phyloP scores from a whole-genome alignment of 805 yeast genomes.

The Wickerhamiella cacticola region DNA sequence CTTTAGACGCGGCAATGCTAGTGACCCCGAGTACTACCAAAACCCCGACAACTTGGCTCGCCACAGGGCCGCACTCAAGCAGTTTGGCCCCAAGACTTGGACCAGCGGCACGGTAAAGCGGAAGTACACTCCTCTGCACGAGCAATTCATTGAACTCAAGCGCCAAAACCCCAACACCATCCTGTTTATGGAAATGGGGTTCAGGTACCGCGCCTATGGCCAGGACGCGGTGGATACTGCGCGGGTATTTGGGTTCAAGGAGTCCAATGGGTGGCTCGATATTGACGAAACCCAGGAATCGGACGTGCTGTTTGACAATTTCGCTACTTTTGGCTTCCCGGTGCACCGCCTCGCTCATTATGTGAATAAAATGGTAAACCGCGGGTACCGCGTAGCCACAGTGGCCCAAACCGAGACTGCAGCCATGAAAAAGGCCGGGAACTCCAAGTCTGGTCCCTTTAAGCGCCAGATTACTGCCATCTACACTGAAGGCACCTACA shows the following conservation, averaged over 20 bases:
- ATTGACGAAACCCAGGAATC: conserved; percentile 40
- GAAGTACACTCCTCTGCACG: conserved; percentile 57
- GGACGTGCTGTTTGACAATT: conserved; percentile 41
- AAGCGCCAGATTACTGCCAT: conserved; percentile 56
- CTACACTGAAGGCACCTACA: conserved; percentile 73
- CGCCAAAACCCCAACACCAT: conserved; percentile 49
- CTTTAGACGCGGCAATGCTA: conserved; percentile 2
- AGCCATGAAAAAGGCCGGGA: conserved; percentile 47
- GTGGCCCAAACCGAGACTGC: conserved; percentile 78
- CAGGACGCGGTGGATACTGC: conserved; percentile 69
- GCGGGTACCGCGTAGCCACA: conserved; percentile 73
- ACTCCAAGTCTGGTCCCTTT: conserved; percentile 48
- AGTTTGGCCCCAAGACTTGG: conserved; percentile 8
- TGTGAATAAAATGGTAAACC: conserved; percentile 54
- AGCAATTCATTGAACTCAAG: conserved; percentile 62
- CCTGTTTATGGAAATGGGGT: conserved; percentile 79
- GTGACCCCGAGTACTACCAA: conserved; percentile 4
- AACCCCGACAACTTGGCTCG: conserved; percentile 7
- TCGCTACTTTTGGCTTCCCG: conserved; percentile 82
- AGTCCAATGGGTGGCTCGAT: conserved; percentile 55
- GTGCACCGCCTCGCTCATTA: conserved; percentile 63
- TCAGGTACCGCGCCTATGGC: conserved; percentile 78
- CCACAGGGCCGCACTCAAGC: not conserved
- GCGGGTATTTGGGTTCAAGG: conserved; percentile 40
- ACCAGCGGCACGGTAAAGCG: conserved; percentile 5